Conservation (phyloP, 2,329 filamentous ascomycete genomes). For the Botrytis sinoallii region DNA sequence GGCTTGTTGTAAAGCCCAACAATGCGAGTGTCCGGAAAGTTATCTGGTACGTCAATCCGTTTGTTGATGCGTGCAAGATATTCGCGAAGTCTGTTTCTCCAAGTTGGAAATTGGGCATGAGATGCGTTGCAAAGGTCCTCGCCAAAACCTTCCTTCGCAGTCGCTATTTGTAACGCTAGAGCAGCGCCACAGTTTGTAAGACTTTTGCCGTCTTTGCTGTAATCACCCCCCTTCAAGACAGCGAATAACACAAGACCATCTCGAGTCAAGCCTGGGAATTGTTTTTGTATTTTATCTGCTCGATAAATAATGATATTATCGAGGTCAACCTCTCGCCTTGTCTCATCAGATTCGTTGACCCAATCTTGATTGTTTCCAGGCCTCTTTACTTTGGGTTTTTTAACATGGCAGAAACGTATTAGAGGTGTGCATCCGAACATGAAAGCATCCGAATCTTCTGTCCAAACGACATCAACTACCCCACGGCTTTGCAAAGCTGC, state of each 20-base stretch:
- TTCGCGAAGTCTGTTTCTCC: slow-evolving; percentile 4
- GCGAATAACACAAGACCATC: slow-evolving; percentile 90
- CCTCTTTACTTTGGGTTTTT: neutral
- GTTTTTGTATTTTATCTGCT: slow-evolving; percentile 49
- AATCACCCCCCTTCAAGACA: slow-evolving; percentile 90
- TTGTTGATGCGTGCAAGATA: neutral
- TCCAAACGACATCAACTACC: slow-evolving; percentile 85
- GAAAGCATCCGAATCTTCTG: slow-evolving; percentile 90
- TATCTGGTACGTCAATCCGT: neutral
- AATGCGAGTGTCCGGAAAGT: neutral
- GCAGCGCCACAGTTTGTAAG: slow-evolving; percentile 82
- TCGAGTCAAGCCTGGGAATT: slow-evolving; percentile 58
- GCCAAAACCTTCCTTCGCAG: slow-evolving; percentile 77
- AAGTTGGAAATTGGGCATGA: neutral
- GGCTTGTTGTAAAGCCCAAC: neutral
- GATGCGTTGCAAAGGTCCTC: slow-evolving; percentile 33
- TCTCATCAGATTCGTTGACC: slow-evolving; percentile 56
- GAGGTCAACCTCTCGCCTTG: slow-evolving; percentile 74
- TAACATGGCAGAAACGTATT: slow-evolving; percentile 70
- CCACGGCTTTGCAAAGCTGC: slow-evolving; percentile 75
- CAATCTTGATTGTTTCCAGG: neutral
- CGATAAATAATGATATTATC: slow-evolving; percentile 61
- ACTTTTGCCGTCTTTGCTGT: slow-evolving; percentile 67
- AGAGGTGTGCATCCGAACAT: slow-evolving; percentile 87
- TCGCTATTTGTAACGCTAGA: slow-evolving; percentile 71